phyloP scores from a whole-genome alignment of 2,329 filamentous ascomycete genomes.

The Diaporthe nobilis region DNA sequence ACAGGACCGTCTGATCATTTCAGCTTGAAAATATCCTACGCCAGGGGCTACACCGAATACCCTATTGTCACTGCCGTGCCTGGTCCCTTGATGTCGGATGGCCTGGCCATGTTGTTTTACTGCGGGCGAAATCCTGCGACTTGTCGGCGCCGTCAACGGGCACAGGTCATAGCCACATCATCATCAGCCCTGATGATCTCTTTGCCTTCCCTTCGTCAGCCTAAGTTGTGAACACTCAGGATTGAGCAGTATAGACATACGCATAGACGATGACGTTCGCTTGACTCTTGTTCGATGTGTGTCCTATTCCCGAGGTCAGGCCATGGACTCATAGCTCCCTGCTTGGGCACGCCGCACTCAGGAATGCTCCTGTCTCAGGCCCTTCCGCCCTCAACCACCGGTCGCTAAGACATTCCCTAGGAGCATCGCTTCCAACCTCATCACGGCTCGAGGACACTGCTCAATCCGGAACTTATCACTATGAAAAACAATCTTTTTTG shows the following conservation, averaged over 20 bases:
- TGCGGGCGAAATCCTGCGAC: not conserved
- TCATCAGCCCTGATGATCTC: not conserved
- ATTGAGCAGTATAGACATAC: not conserved
- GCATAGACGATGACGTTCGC: not conserved
- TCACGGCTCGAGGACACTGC: slow-evolving; percentile 34
- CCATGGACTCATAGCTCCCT: not conserved
- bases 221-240: not conserved
- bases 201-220: not conserved
- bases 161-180: not conserved
- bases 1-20: not conserved
- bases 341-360: slow-evolving; percentile 26
- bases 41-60: not conserved
- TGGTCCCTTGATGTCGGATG: not conserved
- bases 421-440: slow-evolving; percentile 34
- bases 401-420: slow-evolving; percentile 13
- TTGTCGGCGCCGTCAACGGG: not conserved
- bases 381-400: slow-evolving; percentile 18
- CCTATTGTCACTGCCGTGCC: too few relatives aligned
- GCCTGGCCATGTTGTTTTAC: not conserved
- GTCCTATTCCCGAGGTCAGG: not conserved
- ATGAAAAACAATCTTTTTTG: slow-evolving; percentile 30
- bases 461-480: slow-evolving; percentile 25
- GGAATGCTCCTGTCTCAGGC: slow-evolving; percentile 40
- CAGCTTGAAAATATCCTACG: not conserved
- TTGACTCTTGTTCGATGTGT: not conserved